Percentiles rank a stretch among this genome's conserved stretches.
Evolutionary conservation across 176 grass and related monocot species (phyloP).

Genomic region (Chrysopogon serrulatus): DNA sequence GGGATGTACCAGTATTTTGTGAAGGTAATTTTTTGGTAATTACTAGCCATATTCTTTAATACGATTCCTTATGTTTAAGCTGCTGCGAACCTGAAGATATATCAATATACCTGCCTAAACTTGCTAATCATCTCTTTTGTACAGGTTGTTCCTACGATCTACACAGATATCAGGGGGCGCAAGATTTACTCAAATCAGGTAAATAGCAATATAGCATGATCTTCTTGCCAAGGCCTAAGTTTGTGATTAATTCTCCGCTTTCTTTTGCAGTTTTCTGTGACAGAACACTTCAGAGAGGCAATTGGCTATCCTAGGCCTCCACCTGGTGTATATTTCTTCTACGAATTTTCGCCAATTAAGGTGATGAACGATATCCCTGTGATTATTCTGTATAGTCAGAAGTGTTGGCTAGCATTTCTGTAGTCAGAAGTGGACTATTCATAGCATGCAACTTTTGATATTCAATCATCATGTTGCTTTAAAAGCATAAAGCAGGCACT

Average conservation of each 20-base stretch:
- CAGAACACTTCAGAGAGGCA: conserved; percentile 95
- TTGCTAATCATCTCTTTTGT: conserved; percentile 3
- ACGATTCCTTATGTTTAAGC: background rate
- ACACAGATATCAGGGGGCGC: conserved; percentile 86
- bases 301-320: conserved; percentile 84
- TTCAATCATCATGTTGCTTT: background rate
- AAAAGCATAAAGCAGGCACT: background rate
- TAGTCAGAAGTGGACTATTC: too few relatives aligned
- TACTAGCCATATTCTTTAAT: background rate
- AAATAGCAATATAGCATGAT: background rate
- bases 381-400: background rate
- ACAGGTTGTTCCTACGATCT: conserved; percentile 99
- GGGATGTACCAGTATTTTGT: conserved; percentile 99
- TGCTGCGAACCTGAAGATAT: background rate
- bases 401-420: background rate
- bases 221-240: conserved; percentile 9
- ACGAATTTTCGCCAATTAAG: conserved; percentile 99
- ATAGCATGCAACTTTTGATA: background rate
- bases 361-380: conserved; percentile 25
- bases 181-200: conserved; percentile 99
- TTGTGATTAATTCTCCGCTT: conserved; percentile 29
- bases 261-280: conserved; percentile 95
- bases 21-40: conserved; percentile 56
- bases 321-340: conserved; percentile 90
- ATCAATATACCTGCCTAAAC: background rate